phyloP scores from a whole-genome alignment of 441 rosid species.

The Erodium texanum region DNA sequence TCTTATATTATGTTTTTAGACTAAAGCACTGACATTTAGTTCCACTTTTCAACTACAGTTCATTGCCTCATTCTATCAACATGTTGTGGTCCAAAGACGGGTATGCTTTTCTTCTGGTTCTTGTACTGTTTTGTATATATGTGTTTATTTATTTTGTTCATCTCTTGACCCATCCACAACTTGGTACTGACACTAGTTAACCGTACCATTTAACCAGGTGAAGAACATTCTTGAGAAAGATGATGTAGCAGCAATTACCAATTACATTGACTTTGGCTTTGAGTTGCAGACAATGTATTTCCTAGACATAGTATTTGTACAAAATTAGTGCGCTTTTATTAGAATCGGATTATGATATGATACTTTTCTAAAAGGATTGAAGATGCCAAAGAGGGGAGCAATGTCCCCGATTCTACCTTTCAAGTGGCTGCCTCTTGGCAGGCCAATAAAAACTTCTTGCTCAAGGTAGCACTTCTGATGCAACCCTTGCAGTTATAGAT shows the following conservation, averaged over 20 bases:
- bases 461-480: slow-evolving; percentile 45
- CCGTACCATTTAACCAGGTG: slow-evolving; percentile 44
- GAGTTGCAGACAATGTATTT: slow-evolving; percentile 81
- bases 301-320: background rate
- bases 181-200: slow-evolving; percentile 2
- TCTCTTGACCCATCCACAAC: background rate
- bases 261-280: slow-evolving; percentile 85
- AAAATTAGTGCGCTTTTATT: background rate
- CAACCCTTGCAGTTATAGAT: background rate
- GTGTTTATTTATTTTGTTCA: slow-evolving; percentile 1
- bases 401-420: slow-evolving; percentile 54
- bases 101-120: slow-evolving; percentile 33
- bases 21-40: slow-evolving; percentile 9
- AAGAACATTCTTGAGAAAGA: slow-evolving; percentile 78
- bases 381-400: slow-evolving; percentile 35
- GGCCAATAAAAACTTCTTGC: slow-evolving; percentile 79
- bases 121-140: background rate
- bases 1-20: background rate
- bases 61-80: slow-evolving; percentile 85
- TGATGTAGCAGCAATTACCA: slow-evolving; percentile 83
- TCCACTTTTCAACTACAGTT: slow-evolving; percentile 48
- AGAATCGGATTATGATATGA: slow-evolving; percentile 11
- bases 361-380: slow-evolving; percentile 44
- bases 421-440: slow-evolving; percentile 97
- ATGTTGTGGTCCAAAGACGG: slow-evolving; percentile 86